Evolutionary conservation across 148 eudicot genomes (phyloP).

Genomic region (Diospyros lotus): DNA sequence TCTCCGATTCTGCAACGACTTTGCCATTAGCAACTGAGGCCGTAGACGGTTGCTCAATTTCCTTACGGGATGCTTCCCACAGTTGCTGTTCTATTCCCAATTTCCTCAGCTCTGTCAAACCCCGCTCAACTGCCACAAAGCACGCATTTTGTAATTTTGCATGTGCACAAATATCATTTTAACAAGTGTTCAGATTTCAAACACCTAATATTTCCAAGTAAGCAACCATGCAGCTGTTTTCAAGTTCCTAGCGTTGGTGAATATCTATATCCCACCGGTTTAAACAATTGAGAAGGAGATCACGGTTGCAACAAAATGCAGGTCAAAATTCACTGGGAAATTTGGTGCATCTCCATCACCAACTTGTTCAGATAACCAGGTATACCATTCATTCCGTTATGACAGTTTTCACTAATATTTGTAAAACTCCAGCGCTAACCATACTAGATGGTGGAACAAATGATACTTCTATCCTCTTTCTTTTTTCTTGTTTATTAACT

Average conservation of each 20-base stretch:
- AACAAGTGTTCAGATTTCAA: neutral
- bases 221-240: neutral
- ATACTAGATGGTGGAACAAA: no score
- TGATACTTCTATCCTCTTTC: no score
- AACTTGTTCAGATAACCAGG: no score
- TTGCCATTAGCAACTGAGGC: conserved; percentile 19
- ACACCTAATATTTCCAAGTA: neutral
- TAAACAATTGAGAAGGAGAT: neutral
- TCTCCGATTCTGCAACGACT: conserved; percentile 37
- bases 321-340: neutral
- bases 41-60: conserved; percentile 51
- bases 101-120: conserved; percentile 36
- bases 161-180: neutral
- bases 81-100: conserved; percentile 79
- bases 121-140: conserved; percentile 22
- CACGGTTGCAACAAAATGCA: neutral
- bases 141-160: neutral
- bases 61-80: conserved; percentile 94
- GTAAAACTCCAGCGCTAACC: neutral
- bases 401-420: neutral
- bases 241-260: neutral
- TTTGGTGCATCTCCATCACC: no score
- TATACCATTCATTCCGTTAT: no score
- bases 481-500: no score
- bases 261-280: neutral